A percentile compares a stretch with the other conserved stretches of the same genome.
Conservation (phyloP, 805 yeast genomes). For the Wickerhamiella parazyma region DNA sequence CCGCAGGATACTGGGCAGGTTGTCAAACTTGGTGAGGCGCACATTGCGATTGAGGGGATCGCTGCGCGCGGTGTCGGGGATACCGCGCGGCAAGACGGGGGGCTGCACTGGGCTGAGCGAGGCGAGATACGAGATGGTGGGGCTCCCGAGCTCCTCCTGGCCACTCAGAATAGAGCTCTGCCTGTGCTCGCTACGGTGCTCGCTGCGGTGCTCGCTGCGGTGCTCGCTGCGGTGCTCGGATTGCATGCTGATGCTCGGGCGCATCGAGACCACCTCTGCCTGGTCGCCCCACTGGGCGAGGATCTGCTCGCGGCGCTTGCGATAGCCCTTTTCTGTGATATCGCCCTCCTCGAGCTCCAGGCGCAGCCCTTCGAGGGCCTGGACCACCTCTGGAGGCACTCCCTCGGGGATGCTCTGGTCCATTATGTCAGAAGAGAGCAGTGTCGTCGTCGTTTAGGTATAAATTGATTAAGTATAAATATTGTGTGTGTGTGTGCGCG, state of each 20-base stretch:
- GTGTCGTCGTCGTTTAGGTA: not conserved
- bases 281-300: slow-evolving; percentile 17
- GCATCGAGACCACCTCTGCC: not conserved
- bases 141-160: slow-evolving; percentile 2
- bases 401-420: slow-evolving; percentile 21
- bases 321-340: slow-evolving; percentile 59
- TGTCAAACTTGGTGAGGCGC: slow-evolving; percentile 33
- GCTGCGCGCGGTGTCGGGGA: slow-evolving; percentile 21
- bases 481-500: too few relatives aligned
- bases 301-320: slow-evolving; percentile 39
- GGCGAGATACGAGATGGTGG: slow-evolving; percentile 3
- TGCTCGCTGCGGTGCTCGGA: slow-evolving; percentile 1
- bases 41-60: slow-evolving; percentile 28
- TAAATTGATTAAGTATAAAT: too few relatives aligned
- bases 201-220: not conserved
- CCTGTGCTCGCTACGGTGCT: not conserved
- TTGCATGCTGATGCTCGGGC: not conserved
- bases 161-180: slow-evolving; percentile 6
- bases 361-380: slow-evolving; percentile 17
- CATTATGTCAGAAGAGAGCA: not conserved
- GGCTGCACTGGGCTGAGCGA: slow-evolving; percentile 13
- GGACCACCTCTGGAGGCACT: slow-evolving; percentile 19
- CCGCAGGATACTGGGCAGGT: slow-evolving; percentile 57
- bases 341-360: slow-evolving; percentile 41
- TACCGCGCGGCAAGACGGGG: slow-evolving; percentile 21